Evolutionary conservation across 2,329 filamentous ascomycete species (phyloP), one percentile per base, ranked within the genome.

Genomic region (Epichloe aotearoae): DNA sequence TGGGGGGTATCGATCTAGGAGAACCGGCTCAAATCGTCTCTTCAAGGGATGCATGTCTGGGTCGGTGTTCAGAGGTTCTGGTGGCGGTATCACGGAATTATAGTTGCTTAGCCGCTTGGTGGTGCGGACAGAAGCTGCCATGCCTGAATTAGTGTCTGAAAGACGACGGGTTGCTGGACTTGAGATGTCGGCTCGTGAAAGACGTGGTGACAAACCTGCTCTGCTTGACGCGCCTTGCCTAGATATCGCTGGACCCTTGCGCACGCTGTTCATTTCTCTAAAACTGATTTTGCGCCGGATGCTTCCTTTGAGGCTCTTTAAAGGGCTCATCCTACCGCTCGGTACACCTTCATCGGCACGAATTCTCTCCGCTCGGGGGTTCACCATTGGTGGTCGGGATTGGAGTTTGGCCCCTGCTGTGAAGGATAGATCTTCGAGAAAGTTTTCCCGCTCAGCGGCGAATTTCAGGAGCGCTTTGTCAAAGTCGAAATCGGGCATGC

Each of bases 31-130:
- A 65, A 97, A 97, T 52, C 87, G 84, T 55, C 91, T 82, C 69
- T 93, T 91, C 53, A 98, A 74, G 23, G 93, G 93, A 66, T 98
- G 93, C 88, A 96, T 96, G 56, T 94, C 82, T 17, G 90, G 88
- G 53, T 91, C 86, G 48, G 84, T 80, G 52, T 94, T 88, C 56
- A 97, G 80, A 10, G 91, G 91, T 66, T 97, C 88, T 12, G 93
- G 93, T 2, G 82, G 83, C 14, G 93, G 93, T 50, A 98, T 97
- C 49, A 98, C 93, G 1, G 93, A 96, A 66, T 97, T 97, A 69
- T 98, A 98, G 65, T 95, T 95, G 67, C 91, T 97, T 57, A 97
- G 73, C 59, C 93, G 82, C 69, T 83, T 93, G 38, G 90, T 83
- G 5, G 90, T 95, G 59, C 90, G 83, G 55, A 81, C 70, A 44